Evolutionary conservation across 2,329 filamentous ascomycete species (phyloP), one percentile per base, ranked within the genome.

Genomic region (Verticillium nonalfalfae): DNA sequence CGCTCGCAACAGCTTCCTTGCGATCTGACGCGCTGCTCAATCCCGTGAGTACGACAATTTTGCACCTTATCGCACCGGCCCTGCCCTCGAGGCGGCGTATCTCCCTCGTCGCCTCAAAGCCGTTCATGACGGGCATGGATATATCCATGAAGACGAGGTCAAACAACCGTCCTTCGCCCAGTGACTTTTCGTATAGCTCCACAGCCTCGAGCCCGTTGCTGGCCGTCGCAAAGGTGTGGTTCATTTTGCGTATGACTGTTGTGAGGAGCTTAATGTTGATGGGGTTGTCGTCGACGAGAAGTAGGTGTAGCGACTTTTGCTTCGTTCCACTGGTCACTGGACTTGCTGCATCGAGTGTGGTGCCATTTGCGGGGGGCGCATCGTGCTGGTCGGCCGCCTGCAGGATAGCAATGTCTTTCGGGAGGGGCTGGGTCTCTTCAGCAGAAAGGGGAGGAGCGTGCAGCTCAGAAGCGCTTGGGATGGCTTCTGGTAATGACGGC

Each of bases 41-140:
- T 1, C 79, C 79, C 0, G 78, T 79, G 5, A 81, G 67, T 1
- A 78, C 78, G 26, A 80, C 78, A 33, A 81, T 74, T 1, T 72
- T 74, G 1, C 75, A 76, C 2, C 75, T 75, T 4, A 70, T 63
- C 1, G 77, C 66, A 1, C 70, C 70, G 33, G 72, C 68, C 0
- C 77, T 72, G 11, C 72, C 70, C 65, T 81, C 79, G 38, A 77
- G 72, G 1, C 71, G 68, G 13, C 78, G 72, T 26, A 80, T 79
- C 59, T 71, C 70, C 14, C 71, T 68, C 11, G 77, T 80, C 0
- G 74, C 71, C 13, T 71, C 73, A 13, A 77, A 72, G 0, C 75
- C 75, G 63, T 81, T 74, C 33, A 81, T 73, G 13, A 80, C 70
- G 0, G 79, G 79, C 79, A 81, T 81, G 65, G 72, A 77, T 7